Base-by-base conservation (phyloP, 1,284 basidiomycete species). In the Ceratobasidium sp. region DNA sequence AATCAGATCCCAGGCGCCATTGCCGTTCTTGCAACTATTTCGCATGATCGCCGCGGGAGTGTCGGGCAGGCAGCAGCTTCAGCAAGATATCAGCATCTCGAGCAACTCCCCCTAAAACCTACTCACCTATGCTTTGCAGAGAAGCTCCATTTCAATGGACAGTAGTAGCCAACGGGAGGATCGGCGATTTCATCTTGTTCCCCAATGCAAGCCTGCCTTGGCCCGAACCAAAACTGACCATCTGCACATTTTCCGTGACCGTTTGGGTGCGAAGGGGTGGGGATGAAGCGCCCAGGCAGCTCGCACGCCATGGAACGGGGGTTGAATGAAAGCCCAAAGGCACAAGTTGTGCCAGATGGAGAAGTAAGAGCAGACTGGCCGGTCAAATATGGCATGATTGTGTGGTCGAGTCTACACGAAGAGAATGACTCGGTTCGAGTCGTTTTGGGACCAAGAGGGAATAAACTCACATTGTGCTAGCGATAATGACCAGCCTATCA, bases 141-240 rank as follows among this genome's bases (percentile, higher is more conserved):
- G 46, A 59, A 71, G 23, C 38, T 38, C 69, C 69, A 71, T 33
- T 71, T 50, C 6, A 42, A 57, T 10, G 69, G 69, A 46, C 69
- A 71, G n/a, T 71, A 71, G 44, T 71, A 71, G 23, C 69, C 69
- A 5, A 28, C 17, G 3, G 69, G 69, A 46, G 69, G 38, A 15
- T 54, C 23, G 40, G 9, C 20, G 15, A 9, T 40, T 7, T 59
- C 20, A 42, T n/a, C 38, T 5, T 10, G 26, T 33, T 28, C 56
- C 10, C 56, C 69, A 59, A 71, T 20, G 23, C 69, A 71, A 3
- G 12, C 46, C 44, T 71, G 69, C 48, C 59, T 71, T 23, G 69
- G 69, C n/a, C 69, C 69, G 56, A 71, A 71, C 69, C 69, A 71
- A 33, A 71, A 71, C n/a, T 71, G 54, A 26, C 56, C 38, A 7